A percentile compares a stretch with the other conserved stretches of the same genome.
These are phyloP conservation scores for Carex kokanica DNA, from an alignment of 176 grass and related monocot species.

Conservation along the genomic window DNA sequence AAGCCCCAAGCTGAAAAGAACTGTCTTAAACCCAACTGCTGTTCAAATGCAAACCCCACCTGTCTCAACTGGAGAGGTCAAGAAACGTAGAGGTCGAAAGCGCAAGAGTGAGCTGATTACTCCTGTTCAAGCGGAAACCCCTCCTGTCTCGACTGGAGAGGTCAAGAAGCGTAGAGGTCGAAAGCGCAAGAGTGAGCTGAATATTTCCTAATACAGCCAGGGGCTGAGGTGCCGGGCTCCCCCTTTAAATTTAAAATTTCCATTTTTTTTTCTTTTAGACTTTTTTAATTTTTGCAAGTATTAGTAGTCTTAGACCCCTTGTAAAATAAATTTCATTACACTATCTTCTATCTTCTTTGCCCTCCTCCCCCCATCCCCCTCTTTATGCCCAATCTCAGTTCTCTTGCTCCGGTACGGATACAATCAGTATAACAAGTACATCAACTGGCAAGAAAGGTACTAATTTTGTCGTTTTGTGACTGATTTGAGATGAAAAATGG, in stretches of 20 bases:
- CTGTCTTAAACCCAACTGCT: background rate
- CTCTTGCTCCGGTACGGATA: conserved; percentile 47
- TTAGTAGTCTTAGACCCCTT: conserved; percentile 10
- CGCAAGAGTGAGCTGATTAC: background rate
- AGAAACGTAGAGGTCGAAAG: conserved; percentile 19
- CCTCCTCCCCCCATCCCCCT: background rate
- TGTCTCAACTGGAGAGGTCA: background rate
- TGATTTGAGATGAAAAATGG: background rate
- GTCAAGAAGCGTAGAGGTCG: conserved; percentile 23
- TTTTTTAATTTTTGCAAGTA: background rate
- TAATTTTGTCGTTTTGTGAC: background rate
- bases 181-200: conserved; percentile 5
- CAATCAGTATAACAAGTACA: conserved; percentile 56
- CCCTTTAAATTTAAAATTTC: background rate
- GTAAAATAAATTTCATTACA: background rate
- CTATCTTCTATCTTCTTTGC: conserved; percentile 2
- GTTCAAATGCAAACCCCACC: background rate
- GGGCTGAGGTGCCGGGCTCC: background rate
- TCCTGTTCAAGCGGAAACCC: background rate
- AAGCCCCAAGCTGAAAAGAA: conserved; percentile 3
- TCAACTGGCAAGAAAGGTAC: background rate
- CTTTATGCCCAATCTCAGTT: background rate
- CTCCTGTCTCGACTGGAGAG: background rate
- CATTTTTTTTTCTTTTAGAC: background rate
- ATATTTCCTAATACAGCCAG: background rate